phyloP scores from a whole-genome alignment of 1,284 basidiomycete species.

The Pseudozyma sp. region DNA sequence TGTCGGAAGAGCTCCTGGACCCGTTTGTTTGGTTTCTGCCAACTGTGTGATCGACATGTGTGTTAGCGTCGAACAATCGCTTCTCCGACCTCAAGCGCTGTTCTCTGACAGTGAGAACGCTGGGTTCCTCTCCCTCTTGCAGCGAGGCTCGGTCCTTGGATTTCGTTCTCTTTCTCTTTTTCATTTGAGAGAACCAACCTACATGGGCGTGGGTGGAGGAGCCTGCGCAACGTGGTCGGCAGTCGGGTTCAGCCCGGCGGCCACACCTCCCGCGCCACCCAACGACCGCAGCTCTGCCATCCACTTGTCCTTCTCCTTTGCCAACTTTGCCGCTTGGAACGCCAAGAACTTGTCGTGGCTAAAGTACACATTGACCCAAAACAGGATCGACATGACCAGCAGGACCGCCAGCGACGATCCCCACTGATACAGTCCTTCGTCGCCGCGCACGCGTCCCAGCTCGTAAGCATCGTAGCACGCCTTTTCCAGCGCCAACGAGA shows the following conservation, averaged over 20 bases:
- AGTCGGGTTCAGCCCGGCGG: conserved; percentile 8
- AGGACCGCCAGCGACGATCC: conserved; percentile 31
- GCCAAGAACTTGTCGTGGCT: conserved; percentile 46
- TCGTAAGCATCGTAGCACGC: conserved; percentile 46
- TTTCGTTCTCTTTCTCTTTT: too few relatives aligned
- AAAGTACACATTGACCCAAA: conserved; percentile 46
- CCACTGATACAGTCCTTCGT: conserved; percentile 58
- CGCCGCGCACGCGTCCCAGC: conserved; percentile 39
- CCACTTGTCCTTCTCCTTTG: conserved; percentile 40
- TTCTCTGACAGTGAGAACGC: too few relatives aligned
- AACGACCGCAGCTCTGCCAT: conserved; percentile 18
- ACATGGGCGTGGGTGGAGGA: conserved; percentile 7
- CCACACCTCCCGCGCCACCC: not conserved
- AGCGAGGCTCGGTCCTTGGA: too few relatives aligned
- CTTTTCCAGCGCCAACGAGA: conserved; percentile 43
- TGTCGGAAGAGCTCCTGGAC: too few relatives aligned
- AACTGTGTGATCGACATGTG: too few relatives aligned
- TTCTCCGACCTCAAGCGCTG: too few relatives aligned
- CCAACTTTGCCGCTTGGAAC: conserved; percentile 34
- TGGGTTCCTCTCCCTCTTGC: too few relatives aligned
- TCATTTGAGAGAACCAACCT: too few relatives aligned
- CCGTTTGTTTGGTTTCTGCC: too few relatives aligned
- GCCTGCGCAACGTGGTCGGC: conserved; percentile 18
- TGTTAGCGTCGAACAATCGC: too few relatives aligned
- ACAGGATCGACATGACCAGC: conserved; percentile 40